Base-by-base conservation (phyloP, 306 rosid genomes). In the Rubus idaeus region DNA sequence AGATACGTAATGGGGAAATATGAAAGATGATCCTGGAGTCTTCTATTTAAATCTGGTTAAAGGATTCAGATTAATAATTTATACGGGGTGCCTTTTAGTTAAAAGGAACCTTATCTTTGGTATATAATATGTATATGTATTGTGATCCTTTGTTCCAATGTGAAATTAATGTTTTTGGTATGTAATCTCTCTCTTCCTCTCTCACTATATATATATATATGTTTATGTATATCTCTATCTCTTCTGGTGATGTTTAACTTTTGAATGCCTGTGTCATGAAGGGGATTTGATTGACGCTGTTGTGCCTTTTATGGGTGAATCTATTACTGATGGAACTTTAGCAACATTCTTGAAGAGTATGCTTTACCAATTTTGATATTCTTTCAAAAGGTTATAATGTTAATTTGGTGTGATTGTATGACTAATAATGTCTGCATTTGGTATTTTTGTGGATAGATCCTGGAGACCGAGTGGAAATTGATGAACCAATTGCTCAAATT, bases 401-500 rank as follows among this genome's bases (percentile, higher is more conserved):
- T 35, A 51, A 44, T 35, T 61, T 41, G 6, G 37, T 45, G 45
- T 26, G n/a, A 47, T 37, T 68, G 21, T 21, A 30, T 39, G 66
- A 75, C 8, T 83, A 70, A 86, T 75, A 69, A 42, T 70, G 23
- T 81, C 51, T 45, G 66, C 23, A 64, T 80, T 76, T 80, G 77
- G 18, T 73, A 73, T 80, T 63, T 63, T 35, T 82, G 87, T 35
- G 81, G 56, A 61, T 88, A 92, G 97, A 84, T 73, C 83, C 90
- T 53, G 97, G 96, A 65, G 96, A 92, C 81, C 77, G 84, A 63
- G 97, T 92, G 70, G 87, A 80, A 84, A 76, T 82, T 77, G 97
- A 92, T 66, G 97, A 92, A 77, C 86, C 93, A 47, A 88, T 92
- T 84, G 96, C 97, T 85, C 93, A 92, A 75, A 88, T 92, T 68